phyloP scores from a whole-genome alignment of 257 asterid species.

The Forsythia viridissima region DNA sequence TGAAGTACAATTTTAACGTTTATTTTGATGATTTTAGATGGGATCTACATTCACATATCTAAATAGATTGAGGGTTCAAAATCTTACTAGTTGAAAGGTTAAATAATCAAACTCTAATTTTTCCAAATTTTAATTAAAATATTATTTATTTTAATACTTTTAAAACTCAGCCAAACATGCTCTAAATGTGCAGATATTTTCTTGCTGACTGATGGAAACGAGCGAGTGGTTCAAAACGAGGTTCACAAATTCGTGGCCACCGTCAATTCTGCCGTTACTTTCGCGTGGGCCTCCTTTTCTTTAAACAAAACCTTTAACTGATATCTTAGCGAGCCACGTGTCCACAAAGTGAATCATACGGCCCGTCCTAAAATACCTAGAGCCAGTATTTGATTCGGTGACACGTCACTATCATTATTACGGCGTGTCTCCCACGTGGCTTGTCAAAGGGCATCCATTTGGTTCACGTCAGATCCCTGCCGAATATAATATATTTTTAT shows the following conservation, averaged over 20 bases:
- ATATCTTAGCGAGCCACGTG: constrained; percentile 26
- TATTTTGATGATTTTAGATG: too few species aligned
- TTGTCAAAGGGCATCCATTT: background rate
- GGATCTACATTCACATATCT: too few species aligned
- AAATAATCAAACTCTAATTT: too few species aligned
- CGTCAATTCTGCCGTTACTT: constrained; percentile 16
- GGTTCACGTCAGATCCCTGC: too few species aligned
- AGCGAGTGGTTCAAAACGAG: background rate
- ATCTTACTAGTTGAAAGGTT: too few species aligned
- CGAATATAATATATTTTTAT: constrained; percentile 24
- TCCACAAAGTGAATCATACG: constrained; percentile 30
- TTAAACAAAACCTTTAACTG: constrained; percentile 20
- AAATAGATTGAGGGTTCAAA: too few species aligned
- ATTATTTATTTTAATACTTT: too few species aligned
- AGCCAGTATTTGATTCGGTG: constrained; percentile 40
- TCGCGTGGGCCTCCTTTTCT: background rate
- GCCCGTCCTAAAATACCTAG: constrained; percentile 24
- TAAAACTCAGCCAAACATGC: too few species aligned
- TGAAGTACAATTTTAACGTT: too few species aligned
- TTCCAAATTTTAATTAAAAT: too few species aligned
- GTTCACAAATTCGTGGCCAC: too few species aligned
- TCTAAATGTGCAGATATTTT: too few species aligned
- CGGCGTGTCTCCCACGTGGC: constrained; percentile 18
- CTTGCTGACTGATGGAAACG: background rate
- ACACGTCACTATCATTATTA: constrained; percentile 11